Evolutionary conservation across 257 asterid genomes (phyloP).

Genomic region (Linaria vulgaris): DNA sequence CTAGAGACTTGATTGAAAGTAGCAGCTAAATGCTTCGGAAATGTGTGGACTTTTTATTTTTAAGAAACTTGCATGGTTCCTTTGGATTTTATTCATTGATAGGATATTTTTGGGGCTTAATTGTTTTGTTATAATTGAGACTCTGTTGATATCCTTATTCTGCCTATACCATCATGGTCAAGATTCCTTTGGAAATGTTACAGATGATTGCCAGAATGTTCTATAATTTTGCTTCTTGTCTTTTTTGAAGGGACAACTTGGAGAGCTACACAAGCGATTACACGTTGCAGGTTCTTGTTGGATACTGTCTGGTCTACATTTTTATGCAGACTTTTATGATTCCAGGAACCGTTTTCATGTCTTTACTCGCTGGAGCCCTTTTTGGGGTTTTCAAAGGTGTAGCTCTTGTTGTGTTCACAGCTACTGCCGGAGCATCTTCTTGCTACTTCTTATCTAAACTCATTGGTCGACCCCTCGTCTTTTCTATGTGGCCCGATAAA

Average conservation of each 20-base stretch:
- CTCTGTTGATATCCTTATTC: not conserved
- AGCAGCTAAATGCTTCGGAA: constrained; percentile 5
- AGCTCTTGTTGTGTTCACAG: constrained; percentile 84
- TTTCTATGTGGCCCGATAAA: constrained; percentile 96
- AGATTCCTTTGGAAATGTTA: constrained; percentile 2
- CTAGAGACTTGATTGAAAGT: not conserved
- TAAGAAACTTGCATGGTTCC: constrained; percentile 3
- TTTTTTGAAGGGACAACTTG: constrained; percentile 65
- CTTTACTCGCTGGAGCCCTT: constrained; percentile 91
- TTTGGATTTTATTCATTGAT: too few species aligned
- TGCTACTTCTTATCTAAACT: constrained; percentile 84
- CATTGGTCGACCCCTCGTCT: constrained; percentile 88
- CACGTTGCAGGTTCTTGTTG: constrained; percentile 82
- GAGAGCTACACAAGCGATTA: constrained; percentile 94
- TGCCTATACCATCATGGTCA: not conserved
- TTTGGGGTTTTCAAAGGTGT: constrained; percentile 89
- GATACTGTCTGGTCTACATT: constrained; percentile 85
- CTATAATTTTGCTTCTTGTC: not conserved
- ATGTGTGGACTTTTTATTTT: constrained; percentile 10
- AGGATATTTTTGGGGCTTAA: too few species aligned
- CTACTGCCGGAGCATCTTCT: constrained; percentile 95
- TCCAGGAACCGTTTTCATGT: constrained; percentile 95
- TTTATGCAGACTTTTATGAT: constrained; percentile 99
- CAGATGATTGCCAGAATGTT: not conserved
- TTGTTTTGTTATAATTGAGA: not conserved